Conservation (phyloP, 179 eudicot species). For the Nepenthes alata region DNA sequence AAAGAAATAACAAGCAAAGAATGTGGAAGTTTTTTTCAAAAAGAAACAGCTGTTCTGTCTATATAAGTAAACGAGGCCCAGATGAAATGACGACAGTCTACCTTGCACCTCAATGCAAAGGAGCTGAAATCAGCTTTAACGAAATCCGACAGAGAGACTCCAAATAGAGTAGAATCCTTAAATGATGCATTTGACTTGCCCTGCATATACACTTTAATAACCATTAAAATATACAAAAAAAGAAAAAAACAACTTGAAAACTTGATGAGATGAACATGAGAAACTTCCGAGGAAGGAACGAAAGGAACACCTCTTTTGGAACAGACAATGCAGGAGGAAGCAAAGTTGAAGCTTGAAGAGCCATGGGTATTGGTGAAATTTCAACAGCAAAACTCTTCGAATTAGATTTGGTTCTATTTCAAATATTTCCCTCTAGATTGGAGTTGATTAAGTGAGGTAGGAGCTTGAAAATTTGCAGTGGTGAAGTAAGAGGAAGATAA, state of each 20-base stretch:
- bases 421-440: too few relatives aligned
- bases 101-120: slow-evolving; percentile 40
- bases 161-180: slow-evolving; percentile 18
- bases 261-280: too few relatives aligned
- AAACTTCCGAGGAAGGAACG: too few relatives aligned
- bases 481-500: too few relatives aligned
- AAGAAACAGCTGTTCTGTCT: too few relatives aligned
- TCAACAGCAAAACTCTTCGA: too few relatives aligned
- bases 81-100: background rate
- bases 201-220: slow-evolving; percentile 14
- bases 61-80: too few relatives aligned
- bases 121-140: slow-evolving; percentile 32
- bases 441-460: too few relatives aligned
- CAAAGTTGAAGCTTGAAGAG: slow-evolving; percentile 58
- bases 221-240: background rate
- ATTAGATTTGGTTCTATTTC: too few relatives aligned
- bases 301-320: slow-evolving; percentile 44
- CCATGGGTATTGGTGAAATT: slow-evolving; percentile 23
- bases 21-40: too few relatives aligned
- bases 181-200: slow-evolving; percentile 31
- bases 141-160: slow-evolving; percentile 29
- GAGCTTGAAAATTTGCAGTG: too few relatives aligned
- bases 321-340: slow-evolving; percentile 52
- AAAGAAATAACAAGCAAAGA: too few relatives aligned
- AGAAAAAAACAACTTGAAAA: background rate